Evolutionary conservation across 2,329 filamentous ascomycete species (phyloP).

Genomic region (Beauveria varroae): DNA sequence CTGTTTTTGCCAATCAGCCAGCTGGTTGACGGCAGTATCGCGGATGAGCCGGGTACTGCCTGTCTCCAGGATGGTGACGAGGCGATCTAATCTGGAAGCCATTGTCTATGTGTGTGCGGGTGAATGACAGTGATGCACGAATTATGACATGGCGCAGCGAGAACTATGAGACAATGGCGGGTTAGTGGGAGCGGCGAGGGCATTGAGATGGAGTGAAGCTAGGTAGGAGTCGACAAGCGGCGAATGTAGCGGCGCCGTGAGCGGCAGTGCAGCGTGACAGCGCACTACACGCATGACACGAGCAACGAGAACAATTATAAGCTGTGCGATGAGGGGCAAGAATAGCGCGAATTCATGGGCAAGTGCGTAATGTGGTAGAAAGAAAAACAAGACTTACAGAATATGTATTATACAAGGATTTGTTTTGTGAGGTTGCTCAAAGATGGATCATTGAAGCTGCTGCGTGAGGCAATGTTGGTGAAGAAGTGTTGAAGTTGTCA

Average conservation of each 20-base stretch:
- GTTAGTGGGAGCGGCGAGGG: background rate
- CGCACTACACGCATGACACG: background rate
- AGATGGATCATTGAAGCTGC: background rate
- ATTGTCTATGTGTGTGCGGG: slow-evolving; percentile 3
- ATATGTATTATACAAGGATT: background rate
- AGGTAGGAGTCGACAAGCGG: background rate
- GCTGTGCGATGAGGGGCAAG: background rate
- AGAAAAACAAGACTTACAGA: background rate
- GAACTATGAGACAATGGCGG: background rate
- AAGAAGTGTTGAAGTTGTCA: background rate
- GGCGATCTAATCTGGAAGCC: slow-evolving; percentile 13
- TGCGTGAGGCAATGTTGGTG: background rate
- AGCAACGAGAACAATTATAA: background rate
- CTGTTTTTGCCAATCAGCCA: slow-evolving; percentile 96
- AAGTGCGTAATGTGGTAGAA: background rate
- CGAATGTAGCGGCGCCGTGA: background rate
- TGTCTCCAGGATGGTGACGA: slow-evolving; percentile 79
- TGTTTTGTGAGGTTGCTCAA: background rate
- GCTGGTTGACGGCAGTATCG: slow-evolving; percentile 92
- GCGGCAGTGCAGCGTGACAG: background rate
- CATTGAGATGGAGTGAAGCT: background rate
- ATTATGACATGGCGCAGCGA: slow-evolving; percentile 6
- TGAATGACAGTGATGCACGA: background rate
- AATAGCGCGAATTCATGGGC: background rate
- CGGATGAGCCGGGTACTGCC: slow-evolving; percentile 93